phyloP scores from a whole-genome alignment of 805 yeast species.

The Isabelozyma gotoi region DNA sequence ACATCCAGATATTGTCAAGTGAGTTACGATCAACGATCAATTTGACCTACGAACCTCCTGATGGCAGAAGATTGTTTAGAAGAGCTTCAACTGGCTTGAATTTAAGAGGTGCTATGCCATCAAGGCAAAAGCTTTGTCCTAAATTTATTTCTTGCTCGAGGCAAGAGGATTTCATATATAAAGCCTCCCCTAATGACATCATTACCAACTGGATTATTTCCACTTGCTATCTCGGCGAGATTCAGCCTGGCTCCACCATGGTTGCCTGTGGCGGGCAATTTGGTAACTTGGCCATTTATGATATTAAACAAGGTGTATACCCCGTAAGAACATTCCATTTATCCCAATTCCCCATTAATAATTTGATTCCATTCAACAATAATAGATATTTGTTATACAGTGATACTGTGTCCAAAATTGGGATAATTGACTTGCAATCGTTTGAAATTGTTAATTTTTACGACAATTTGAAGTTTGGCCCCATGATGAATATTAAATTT shows the following conservation, averaged over 20 bases:
- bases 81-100: conserved; percentile 1
- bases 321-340: conserved; percentile 14
- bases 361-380: conserved; percentile 13
- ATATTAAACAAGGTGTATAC: conserved; percentile 10
- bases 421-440: conserved; percentile 18
- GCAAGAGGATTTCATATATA: conserved; percentile 9
- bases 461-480: conserved; percentile 23
- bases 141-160: conserved; percentile 10
- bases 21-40: conserved; percentile 1
- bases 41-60: conserved; percentile 3
- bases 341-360: conserved; percentile 24
- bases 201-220: conserved; percentile 22
- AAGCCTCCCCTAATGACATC: conserved; percentile 7
- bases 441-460: conserved; percentile 14
- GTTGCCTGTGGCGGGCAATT: conserved; percentile 32
- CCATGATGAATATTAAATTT: conserved; percentile 14
- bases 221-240: conserved; percentile 13
- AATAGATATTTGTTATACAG: conserved; percentile 18
- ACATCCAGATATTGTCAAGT: neutral
- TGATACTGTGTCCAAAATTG: conserved; percentile 32
- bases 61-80: conserved; percentile 4
- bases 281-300: conserved; percentile 24
- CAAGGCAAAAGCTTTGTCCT: conserved; percentile 8
- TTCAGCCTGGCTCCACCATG: conserved; percentile 1
- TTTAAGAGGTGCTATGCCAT: neutral